Evolutionary conservation across 371 early-diverging fungal species (phyloP).

Genomic region (Rhizopus sp.): DNA sequence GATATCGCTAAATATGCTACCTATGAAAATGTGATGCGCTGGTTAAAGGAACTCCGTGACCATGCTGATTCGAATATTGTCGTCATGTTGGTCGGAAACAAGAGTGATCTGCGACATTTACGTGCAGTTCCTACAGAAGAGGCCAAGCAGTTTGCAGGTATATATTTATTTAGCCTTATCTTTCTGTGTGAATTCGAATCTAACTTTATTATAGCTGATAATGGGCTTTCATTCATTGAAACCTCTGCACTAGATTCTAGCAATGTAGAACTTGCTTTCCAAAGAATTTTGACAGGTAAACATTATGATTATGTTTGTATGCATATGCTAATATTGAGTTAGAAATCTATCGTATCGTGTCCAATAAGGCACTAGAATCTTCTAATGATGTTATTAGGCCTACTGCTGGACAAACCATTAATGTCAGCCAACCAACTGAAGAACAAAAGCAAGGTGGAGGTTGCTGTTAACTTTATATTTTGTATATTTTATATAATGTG

Average conservation of each 20-base stretch:
- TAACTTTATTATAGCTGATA: conserved; percentile 63
- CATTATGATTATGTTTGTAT: background rate
- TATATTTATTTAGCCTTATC: conserved; percentile 2
- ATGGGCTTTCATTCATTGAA: conserved; percentile 91
- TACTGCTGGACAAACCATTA: conserved; percentile 76
- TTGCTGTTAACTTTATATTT: conserved; percentile 61
- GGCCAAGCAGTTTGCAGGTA: conserved; percentile 33
- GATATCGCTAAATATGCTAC: conserved; percentile 95
- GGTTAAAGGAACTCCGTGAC: conserved; percentile 98
- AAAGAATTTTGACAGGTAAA: conserved; percentile 87
- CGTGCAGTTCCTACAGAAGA: conserved; percentile 97
- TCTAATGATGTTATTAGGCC: conserved; percentile 71
- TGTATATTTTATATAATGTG: background rate
- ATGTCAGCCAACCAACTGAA: conserved; percentile 66
- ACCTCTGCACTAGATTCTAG: conserved; percentile 95
- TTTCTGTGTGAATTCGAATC: background rate
- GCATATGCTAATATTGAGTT: background rate
- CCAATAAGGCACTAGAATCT: conserved; percentile 89
- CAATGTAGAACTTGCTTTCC: conserved; percentile 94
- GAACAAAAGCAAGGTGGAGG: conserved; percentile 76
- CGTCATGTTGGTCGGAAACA: conserved; percentile 99
- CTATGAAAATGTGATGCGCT: conserved; percentile 92
- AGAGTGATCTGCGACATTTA: conserved; percentile 96
- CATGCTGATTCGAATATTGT: conserved; percentile 98
- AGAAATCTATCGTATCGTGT: conserved; percentile 93